These are phyloP conservation scores for Sinapis alba DNA, from an alignment of 441 rosid genomes.

Conservation along the genomic window DNA sequence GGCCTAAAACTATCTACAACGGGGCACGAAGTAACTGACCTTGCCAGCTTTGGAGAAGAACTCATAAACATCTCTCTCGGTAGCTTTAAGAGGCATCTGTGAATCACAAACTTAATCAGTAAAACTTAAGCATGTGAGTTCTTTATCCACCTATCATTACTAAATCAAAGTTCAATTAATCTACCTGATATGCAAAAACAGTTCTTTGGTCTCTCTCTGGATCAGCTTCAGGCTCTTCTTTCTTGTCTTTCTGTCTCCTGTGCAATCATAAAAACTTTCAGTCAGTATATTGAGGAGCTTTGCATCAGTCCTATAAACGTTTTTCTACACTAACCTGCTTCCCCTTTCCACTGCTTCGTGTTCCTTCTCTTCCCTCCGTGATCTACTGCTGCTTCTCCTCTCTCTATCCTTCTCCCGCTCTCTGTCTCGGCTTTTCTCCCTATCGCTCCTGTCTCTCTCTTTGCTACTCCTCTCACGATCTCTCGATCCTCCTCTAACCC, in stretches of 20 bases:
- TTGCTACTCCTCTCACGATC: conserved; percentile 47
- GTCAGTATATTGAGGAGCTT: neutral
- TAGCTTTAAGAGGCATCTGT: conserved; percentile 95
- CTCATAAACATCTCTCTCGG: conserved; percentile 90
- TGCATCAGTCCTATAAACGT: neutral
- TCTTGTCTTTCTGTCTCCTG: conserved; percentile 82
- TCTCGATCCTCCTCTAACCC: conserved; percentile 47
- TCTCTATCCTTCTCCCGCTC: conserved; percentile 42
- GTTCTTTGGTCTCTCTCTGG: conserved; percentile 98
- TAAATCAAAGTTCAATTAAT: neutral
- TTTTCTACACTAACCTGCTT: conserved; percentile 50
- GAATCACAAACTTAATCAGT: conserved; percentile 13
- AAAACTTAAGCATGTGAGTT: neutral
- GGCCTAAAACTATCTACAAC: neutral
- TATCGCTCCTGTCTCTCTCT: conserved; percentile 21
- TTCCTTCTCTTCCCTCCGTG: conserved; percentile 55
- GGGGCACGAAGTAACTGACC: conserved; percentile 48
- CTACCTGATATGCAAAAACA: conserved; percentile 94
- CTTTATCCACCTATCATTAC: neutral
- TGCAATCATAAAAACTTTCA: conserved; percentile 13
- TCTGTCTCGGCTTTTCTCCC: conserved; percentile 47
- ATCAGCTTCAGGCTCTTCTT: conserved; percentile 92
- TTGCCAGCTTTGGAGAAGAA: conserved; percentile 95
- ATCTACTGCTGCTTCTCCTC: conserved; percentile 61
- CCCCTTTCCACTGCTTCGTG: conserved; percentile 56